Evolutionary conservation across 106 monocot genomes (phyloP), one percentile per base, ranked within the genome.

Genomic region (Acanthochlamys bracteata): DNA sequence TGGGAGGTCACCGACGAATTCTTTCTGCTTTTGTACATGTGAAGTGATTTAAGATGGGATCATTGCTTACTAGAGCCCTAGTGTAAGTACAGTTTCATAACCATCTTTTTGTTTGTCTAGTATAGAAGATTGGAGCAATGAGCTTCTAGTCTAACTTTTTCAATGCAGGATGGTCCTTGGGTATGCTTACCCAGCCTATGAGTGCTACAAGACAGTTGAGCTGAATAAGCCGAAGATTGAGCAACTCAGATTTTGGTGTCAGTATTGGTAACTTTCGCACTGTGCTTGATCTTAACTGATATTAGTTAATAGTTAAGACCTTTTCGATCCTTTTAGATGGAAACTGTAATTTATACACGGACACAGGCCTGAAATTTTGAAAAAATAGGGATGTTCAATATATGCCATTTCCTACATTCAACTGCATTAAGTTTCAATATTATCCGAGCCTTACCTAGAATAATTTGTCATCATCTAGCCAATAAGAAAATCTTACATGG

Each of bases 111-210:
- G 39, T 24, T 59, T 59, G 22, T 51, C 51, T 13, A 51, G 24
- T 15, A 59, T 59, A 16, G 27, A 59, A 59, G 24, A n/a, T n/a
- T 59, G 4, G 61, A 19, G 19, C 10, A 40, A 40, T 19, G 39
- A 33, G 33, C 33, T 3, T 33, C 4, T 33, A 45, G 33, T 12
- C 66, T 59, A 14, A 49, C 49, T 14, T 1, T 23, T 20, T 64
- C 13, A 21, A 6, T 63, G 42, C 82, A 90, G 90, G 42, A 59
- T 90, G 77, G 78, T 76, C 59, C 78, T 90, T 63, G 90, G 86
- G 11, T 86, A 90, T 68, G 89, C 82, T n/a, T 90, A 85, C 65
- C 89, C 89, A 10, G 85, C 85, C 7, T 90, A 90, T 60, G 77
- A 86, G 63, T 90, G 90, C 78, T 90, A 71, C 73, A 90, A 90